These are phyloP conservation scores for Amylostereum areolatum DNA, from an alignment of 1,284 basidiomycete species.

Conservation along the genomic window DNA sequence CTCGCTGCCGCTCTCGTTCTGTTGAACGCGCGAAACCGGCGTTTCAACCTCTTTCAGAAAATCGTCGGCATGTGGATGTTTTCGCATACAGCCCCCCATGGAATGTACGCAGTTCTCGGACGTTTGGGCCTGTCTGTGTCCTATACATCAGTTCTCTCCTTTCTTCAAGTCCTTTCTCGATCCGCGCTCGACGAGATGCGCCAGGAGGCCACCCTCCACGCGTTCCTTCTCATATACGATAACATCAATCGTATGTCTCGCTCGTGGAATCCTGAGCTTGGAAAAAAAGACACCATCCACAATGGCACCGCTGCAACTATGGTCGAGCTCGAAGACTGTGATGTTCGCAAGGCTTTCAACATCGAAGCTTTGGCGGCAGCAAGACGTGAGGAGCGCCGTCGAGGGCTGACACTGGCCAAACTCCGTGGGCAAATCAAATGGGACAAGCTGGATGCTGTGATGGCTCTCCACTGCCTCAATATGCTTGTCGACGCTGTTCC, in stretches of 20 bases:
- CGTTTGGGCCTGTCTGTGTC: too few species aligned
- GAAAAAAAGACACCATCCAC: conserved; percentile 13
- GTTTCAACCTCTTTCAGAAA: too few species aligned
- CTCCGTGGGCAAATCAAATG: too few species aligned
- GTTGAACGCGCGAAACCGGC: too few species aligned
- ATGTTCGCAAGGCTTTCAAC: conserved; percentile 5
- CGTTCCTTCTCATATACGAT: conserved; percentile 18
- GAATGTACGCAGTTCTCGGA: too few species aligned
- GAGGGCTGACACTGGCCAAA: too few species aligned
- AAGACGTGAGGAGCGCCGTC: too few species aligned
- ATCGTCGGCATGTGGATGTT: too few species aligned
- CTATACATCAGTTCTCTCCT: too few species aligned
- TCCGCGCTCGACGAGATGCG: conserved; percentile 7
- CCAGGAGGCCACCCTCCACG: background rate
- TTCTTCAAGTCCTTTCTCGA: conserved; percentile 7
- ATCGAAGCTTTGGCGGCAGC: background rate
- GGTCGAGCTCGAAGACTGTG: conserved; percentile 12
- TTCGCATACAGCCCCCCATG: too few species aligned
- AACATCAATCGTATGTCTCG: conserved; percentile 19
- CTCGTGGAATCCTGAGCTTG: conserved; percentile 13
- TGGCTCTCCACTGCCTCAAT: background rate
- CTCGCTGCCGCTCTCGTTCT: too few species aligned
- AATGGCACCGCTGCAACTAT: conserved; percentile 17
- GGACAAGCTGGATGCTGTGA: too few species aligned
- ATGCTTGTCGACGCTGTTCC: conserved; percentile 3